Percentiles rank a stretch among this genome's conserved stretches.
These are phyloP conservation scores for Ogataea pignaliae DNA, from an alignment of 805 yeast species.

Conservation along the genomic window DNA sequence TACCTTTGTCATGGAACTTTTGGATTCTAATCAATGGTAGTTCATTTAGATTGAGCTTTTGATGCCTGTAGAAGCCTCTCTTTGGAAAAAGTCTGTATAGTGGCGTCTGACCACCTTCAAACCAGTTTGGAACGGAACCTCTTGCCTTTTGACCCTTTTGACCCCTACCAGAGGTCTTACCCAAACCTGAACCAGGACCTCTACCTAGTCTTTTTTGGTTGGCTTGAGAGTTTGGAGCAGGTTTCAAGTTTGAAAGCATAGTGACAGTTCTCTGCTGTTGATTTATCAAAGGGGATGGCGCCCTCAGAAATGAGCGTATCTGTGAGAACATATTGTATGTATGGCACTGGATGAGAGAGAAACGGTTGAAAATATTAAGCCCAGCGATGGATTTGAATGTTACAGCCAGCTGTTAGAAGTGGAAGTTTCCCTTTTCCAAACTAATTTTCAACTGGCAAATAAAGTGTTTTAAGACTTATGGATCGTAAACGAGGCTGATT, in stretches of 20 bases:
- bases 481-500: too few relatives aligned
- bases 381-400: too few relatives aligned
- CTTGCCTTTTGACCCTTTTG: slow-evolving; percentile 98
- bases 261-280: slow-evolving; percentile 33
- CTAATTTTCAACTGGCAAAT: too few relatives aligned
- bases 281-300: background rate
- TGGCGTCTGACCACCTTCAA: slow-evolving; percentile 99
- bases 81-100: slow-evolving; percentile 80
- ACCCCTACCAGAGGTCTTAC: slow-evolving; percentile 96
- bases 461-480: too few relatives aligned
- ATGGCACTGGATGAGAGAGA: background rate
- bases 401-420: too few relatives aligned
- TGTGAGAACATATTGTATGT: background rate
- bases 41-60: slow-evolving; percentile 47
- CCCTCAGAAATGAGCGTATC: background rate
- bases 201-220: slow-evolving; percentile 79
- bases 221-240: slow-evolving; percentile 58
- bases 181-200: slow-evolving; percentile 90
- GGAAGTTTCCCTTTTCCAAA: too few relatives aligned
- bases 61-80: slow-evolving; percentile 74
- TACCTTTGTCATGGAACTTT: slow-evolving; percentile 62
- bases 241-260: slow-evolving; percentile 49
- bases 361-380: too few relatives aligned
- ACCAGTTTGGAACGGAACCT: slow-evolving; percentile 84
- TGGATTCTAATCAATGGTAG: slow-evolving; percentile 69